phyloP scores from a whole-genome alignment of 257 asterid species.

The Solanum ossicruentum region DNA sequence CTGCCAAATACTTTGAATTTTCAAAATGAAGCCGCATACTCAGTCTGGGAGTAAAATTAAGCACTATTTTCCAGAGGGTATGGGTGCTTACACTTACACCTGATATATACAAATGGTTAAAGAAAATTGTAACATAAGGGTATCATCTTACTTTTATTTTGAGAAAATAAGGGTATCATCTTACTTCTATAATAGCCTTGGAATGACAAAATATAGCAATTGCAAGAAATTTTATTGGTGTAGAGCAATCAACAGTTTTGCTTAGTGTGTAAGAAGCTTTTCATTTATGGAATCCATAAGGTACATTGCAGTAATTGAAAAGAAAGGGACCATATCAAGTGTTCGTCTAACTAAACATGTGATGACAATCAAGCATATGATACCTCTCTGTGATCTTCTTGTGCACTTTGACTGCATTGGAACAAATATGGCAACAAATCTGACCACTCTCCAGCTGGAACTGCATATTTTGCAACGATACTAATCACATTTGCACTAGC shows the following conservation, averaged over 20 bases:
- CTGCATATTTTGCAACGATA: constrained; percentile 89
- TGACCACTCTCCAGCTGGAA: constrained; percentile 97
- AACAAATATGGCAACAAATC: constrained; percentile 89
- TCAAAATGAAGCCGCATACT: background rate
- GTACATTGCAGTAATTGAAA: background rate
- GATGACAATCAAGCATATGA: constrained; percentile 1
- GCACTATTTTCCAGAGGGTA: background rate
- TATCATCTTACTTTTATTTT: background rate
- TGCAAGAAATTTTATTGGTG: background rate
- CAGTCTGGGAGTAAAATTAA: background rate
- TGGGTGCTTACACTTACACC: background rate
- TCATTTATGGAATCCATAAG: background rate
- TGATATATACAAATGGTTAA: background rate
- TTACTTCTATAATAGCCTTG: background rate
- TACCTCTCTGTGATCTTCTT: constrained; percentile 98
- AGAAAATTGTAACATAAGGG: background rate
- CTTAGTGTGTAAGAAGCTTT: background rate
- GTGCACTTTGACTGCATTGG: constrained; percentile 89
- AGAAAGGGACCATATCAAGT: background rate
- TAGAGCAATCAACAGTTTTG: background rate
- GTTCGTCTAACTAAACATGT: background rate
- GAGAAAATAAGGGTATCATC: background rate
- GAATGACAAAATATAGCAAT: background rate
- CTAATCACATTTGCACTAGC: constrained; percentile 99
- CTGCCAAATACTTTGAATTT: background rate